These are phyloP conservation scores for Rhytidiadelphus loreus DNA, from an alignment of 225 moss, liverwort and hornwort genomes.

Conservation along the genomic window DNA sequence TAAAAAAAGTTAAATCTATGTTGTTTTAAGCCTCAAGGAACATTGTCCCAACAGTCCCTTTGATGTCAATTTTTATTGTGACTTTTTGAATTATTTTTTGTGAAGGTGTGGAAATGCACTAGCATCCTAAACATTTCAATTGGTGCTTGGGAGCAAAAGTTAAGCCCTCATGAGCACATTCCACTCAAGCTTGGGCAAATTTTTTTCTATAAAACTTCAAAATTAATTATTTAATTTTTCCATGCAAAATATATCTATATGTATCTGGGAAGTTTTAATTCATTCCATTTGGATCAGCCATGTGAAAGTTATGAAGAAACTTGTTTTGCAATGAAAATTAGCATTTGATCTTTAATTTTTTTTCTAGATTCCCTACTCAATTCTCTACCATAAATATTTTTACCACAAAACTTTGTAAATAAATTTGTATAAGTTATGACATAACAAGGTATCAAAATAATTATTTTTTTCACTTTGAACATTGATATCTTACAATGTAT, in stretches of 20 bases:
- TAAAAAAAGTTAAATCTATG: too few relatives aligned
- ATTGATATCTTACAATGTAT: background rate
- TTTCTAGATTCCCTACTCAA: background rate
- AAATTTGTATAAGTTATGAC: too few relatives aligned
- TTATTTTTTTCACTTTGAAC: background rate
- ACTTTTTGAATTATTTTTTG: too few relatives aligned
- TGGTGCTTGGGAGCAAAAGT: too few relatives aligned
- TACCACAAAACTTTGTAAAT: background rate
- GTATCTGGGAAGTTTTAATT: background rate
- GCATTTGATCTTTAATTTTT: background rate
- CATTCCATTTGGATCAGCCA: background rate
- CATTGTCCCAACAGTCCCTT: too few relatives aligned
- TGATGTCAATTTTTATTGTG: too few relatives aligned
- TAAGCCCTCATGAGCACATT: too few relatives aligned
- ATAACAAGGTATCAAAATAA: background rate
- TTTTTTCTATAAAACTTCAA: too few relatives aligned
- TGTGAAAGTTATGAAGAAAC: too few relatives aligned
- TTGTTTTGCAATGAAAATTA: background rate
- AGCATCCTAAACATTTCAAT: background rate
- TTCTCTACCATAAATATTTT: background rate
- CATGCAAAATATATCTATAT: background rate
- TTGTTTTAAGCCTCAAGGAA: too few relatives aligned
- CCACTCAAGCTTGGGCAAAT: rapidly evolving
- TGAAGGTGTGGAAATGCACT: too few relatives aligned
- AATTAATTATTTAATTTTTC: background rate